These are phyloP conservation scores for Morella rubra DNA, from an alignment of 306 rosid species.

Conservation along the genomic window DNA sequence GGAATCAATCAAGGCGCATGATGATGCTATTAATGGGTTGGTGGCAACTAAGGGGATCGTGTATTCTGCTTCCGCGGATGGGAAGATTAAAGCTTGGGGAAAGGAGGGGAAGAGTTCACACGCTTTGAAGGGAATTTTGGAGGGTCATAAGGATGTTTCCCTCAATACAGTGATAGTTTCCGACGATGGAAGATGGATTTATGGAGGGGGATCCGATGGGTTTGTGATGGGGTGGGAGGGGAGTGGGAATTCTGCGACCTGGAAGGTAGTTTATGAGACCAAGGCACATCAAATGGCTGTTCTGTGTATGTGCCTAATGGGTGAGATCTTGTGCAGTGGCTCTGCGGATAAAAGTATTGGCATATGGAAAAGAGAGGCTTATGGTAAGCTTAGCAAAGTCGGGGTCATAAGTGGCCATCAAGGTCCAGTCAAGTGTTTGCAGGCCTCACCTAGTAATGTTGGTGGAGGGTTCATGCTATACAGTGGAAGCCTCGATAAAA, in stretches of 20 bases:
- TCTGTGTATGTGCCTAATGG: conserved; percentile 64
- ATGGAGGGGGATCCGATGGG: conserved; percentile 78
- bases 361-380: conserved; percentile 74
- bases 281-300: conserved; percentile 82
- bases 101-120: conserved; percentile 47
- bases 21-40: conserved; percentile 85
- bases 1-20: conserved; percentile 86
- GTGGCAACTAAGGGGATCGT: conserved; percentile 65
- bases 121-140: conserved; percentile 54
- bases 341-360: conserved; percentile 88
- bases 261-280: conserved; percentile 63
- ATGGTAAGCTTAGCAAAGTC: conserved; percentile 65
- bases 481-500: conserved; percentile 90
- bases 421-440: conserved; percentile 94
- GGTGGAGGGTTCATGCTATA: conserved; percentile 81
- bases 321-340: conserved; percentile 71
- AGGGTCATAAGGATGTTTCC: conserved; percentile 78
- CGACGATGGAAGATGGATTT: conserved; percentile 79
- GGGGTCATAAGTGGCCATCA: conserved; percentile 69
- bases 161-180: conserved; percentile 70
- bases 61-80: conserved; percentile 97
- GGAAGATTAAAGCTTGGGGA: conserved; percentile 88
- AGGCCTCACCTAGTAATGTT: conserved; percentile 54
- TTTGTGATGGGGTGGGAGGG: conserved; percentile 74
- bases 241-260: conserved; percentile 25